These are phyloP conservation scores for Leptodermis oblonga DNA, from an alignment of 257 asterid genomes.

Conservation along the genomic window DNA sequence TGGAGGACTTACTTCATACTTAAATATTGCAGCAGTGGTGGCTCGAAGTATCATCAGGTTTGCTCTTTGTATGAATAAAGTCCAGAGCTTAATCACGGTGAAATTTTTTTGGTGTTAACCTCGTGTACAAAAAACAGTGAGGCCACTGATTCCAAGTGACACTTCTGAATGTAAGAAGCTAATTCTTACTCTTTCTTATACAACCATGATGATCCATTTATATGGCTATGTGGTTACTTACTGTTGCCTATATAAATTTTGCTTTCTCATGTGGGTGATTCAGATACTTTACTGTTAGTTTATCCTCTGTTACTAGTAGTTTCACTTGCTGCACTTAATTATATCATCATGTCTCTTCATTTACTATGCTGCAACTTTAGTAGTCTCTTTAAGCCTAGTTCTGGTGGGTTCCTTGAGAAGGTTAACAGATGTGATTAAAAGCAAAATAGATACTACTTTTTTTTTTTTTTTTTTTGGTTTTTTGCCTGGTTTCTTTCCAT, in stretches of 20 bases:
- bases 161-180: conserved; percentile 23
- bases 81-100: conserved; percentile 10
- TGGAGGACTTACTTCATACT: conserved; percentile 3
- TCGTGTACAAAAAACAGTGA: conserved; percentile 21
- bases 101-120: conserved; percentile 18
- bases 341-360: neutral
- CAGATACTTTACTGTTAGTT: neutral
- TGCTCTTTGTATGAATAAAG: conserved; percentile 5
- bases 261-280: neutral
- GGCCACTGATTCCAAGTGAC: conserved; percentile 13
- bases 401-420: neutral
- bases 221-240: conserved; percentile 16
- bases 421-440: neutral
- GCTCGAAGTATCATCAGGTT: conserved; percentile 7
- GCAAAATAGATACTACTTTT: neutral
- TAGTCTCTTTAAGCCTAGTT: neutral
- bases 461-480: no score
- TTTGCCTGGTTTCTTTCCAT: neutral
- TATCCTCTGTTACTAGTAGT: no score
- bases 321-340: neutral
- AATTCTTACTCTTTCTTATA: conserved; percentile 9
- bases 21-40: neutral
- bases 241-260: conserved; percentile 6
- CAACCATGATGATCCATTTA: conserved; percentile 22
- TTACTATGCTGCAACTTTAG: neutral